Conservation (phyloP, 1,284 basidiomycete species). For the Naganishia liquefaciens region DNA sequence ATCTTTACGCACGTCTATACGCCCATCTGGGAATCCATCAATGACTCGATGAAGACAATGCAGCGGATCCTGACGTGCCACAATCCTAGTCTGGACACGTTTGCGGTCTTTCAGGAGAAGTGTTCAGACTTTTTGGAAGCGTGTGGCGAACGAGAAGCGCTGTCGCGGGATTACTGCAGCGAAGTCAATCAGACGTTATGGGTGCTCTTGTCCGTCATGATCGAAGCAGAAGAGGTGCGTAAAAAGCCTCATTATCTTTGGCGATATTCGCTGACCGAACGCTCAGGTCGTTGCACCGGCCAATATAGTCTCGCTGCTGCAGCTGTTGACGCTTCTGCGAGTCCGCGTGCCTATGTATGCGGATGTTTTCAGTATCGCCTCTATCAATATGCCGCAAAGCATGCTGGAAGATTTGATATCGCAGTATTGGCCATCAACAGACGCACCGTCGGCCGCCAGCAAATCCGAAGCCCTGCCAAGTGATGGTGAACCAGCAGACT, state of each 20-base stretch:
- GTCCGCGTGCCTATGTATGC: constrained; percentile 12
- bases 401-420: constrained; percentile 4
- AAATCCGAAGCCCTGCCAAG: background rate
- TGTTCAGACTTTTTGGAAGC: constrained; percentile 22
- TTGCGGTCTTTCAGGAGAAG: constrained; percentile 10
- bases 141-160: constrained; percentile 8
- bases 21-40: constrained; percentile 13
- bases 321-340: constrained; percentile 16
- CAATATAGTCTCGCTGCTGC: constrained; percentile 13
- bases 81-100: constrained; percentile 1
- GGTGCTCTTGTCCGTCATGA: constrained; percentile 12
- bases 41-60: constrained; percentile 15
- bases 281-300: background rate
- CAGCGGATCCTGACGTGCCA: constrained; percentile 16
- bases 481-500: background rate
- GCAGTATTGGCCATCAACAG: constrained; percentile 10
- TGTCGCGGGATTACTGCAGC: constrained; percentile 5
- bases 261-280: background rate
- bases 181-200: constrained; percentile 9
- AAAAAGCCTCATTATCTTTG: background rate
- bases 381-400: constrained; percentile 7
- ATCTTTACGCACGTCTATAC: constrained; percentile 21
- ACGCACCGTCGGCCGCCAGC: background rate
- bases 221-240: constrained; percentile 16
- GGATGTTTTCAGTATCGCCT: background rate